Evolutionary conservation across 257 asterid species (phyloP), one percentile per base, ranked within the genome.

Genomic region (Fraxinus cuspidata): DNA sequence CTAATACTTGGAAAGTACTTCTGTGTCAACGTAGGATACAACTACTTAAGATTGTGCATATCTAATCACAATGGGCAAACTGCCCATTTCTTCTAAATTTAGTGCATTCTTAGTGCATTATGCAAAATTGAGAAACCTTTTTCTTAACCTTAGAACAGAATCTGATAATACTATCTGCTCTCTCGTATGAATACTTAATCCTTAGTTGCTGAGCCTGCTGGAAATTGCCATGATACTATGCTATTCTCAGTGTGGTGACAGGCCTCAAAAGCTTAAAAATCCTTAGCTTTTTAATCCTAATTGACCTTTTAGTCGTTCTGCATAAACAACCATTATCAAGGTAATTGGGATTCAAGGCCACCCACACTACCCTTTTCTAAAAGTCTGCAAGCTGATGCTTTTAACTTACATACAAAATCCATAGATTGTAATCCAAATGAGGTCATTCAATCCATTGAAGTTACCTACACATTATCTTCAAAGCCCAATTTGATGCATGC

Each of bases 131-230:
- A 68, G 35, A 21, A 47, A 40, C 38, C 27, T n/a, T 8, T 79
- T 73, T 58, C 12, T 65, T 65, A 25, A 67, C 31, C 12, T 23
- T 2, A 34, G 21, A 73, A 73, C 25, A 32, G 63, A 49, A 51
- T 8, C 28, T 27, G 19, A 25, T 56, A 9, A 73, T 15, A 35
- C 35, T n/a, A 19, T 47, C 37, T 15, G 15, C 27, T 67, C 67
- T 73, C 66, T 56, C 35, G 23, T 10, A 60, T 66, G 65, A 74
- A 72, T 66, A 35, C 21, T 11, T 49, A 25, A 71, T 72, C 70
- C 72, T n/a, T 27, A 18, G 34, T 38, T 42, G 77, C 69, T 27
- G 25, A 75, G 73, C 67, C 68, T 25, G 28, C 51, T 73, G 60
- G 51, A 56, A 21, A 44, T 69, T 58, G 51, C 51, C 29, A 7